phyloP scores from a whole-genome alignment of 148 eudicot genomes.

The Arbutus unedo region DNA sequence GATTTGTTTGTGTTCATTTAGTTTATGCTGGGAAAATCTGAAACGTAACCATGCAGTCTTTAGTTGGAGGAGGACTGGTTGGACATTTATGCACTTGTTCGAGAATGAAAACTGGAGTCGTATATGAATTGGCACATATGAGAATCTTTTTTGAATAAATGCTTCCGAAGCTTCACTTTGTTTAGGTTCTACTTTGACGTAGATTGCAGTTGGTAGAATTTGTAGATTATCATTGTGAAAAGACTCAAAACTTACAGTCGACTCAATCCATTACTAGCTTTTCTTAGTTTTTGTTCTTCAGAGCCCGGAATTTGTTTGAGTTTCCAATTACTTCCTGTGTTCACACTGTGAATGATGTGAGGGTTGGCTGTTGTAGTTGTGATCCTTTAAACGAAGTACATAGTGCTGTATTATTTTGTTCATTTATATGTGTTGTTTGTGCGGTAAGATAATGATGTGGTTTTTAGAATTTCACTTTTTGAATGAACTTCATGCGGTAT shows the following conservation, averaged over 20 bases:
- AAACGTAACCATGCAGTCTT: not conserved
- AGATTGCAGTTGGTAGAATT: not conserved
- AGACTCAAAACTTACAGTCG: not conserved
- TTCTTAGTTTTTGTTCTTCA: not conserved
- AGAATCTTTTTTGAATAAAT: not conserved
- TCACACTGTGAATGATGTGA: not conserved
- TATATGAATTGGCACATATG: not conserved
- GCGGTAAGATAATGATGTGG: not conserved
- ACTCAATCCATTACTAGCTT: not conserved
- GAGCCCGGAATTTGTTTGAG: not conserved
- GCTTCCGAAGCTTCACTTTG: constrained; percentile 1
- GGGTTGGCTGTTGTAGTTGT: not conserved
- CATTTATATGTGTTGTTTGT: not conserved
- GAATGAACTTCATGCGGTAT: not conserved
- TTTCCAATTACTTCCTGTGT: not conserved
- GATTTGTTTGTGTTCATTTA: not conserved
- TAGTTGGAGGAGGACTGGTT: not conserved
- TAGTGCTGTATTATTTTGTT: not conserved
- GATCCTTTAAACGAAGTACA: no score
- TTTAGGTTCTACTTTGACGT: not conserved
- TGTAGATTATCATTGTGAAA: not conserved
- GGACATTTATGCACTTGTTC: not conserved
- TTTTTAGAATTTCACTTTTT: not conserved
- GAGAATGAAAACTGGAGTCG: not conserved
- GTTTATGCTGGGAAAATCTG: not conserved